Percentiles rank a stretch among this genome's conserved stretches.
Evolutionary conservation across 306 rosid genomes (phyloP).

Genomic region (Vigna reflexopilosa): DNA sequence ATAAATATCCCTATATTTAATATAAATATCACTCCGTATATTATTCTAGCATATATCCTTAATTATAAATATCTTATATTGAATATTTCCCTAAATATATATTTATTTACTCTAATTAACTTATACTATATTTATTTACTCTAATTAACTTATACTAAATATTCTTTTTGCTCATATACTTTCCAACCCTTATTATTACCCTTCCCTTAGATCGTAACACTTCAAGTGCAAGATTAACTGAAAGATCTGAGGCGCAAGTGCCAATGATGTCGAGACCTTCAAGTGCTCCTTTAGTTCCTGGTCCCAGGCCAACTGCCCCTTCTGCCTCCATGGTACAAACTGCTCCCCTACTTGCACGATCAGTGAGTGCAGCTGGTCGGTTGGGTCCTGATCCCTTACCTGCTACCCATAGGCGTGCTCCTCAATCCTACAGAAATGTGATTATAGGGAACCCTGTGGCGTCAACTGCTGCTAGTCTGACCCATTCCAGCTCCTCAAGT

Average conservation of each 20-base stretch:
- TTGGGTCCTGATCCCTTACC: conserved; percentile 89
- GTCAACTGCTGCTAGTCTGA: conserved; percentile 58
- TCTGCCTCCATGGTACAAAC: conserved; percentile 80
- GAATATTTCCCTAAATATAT: too few relatives aligned
- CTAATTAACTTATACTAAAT: too few relatives aligned
- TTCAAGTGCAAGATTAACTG: conserved; percentile 61
- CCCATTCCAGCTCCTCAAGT: conserved; percentile 65
- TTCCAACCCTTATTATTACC: too few relatives aligned
- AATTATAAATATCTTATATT: too few relatives aligned
- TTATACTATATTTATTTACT: too few relatives aligned
- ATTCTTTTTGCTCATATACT: too few relatives aligned
- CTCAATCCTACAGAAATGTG: conserved; percentile 94
- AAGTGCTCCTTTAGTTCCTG: conserved; percentile 86
- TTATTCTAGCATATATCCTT: too few relatives aligned
- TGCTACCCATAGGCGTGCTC: conserved; percentile 74
- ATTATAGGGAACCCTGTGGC: conserved; percentile 78
- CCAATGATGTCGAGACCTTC: conserved; percentile 80
- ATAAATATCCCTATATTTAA: too few relatives aligned
- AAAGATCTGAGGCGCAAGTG: conserved; percentile 58
- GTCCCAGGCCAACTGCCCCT: conserved; percentile 76
- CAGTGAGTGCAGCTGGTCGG: conserved; percentile 86
- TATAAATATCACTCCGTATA: too few relatives aligned
- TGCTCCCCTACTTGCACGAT: conserved; percentile 75
- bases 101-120: too few relatives aligned
- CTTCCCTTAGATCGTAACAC: too few relatives aligned